These are phyloP conservation scores for Ascomycota sp. DNA, from an alignment of 2,329 filamentous ascomycete genomes.

Conservation along the genomic window DNA sequence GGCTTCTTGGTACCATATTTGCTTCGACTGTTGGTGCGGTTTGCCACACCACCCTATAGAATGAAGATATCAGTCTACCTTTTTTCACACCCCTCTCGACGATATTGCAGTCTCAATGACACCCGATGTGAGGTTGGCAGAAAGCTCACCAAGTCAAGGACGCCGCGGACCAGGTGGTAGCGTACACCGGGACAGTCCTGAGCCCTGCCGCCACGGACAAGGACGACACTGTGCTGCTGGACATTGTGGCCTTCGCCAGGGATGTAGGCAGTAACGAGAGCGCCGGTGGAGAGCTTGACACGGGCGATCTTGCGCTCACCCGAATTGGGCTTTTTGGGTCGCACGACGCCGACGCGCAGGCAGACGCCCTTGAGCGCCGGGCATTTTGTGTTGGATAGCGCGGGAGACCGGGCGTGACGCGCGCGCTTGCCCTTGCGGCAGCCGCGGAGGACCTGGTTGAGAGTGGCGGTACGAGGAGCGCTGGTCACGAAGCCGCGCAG, in stretches of 20 bases:
- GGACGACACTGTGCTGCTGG: slow-evolving; percentile 92
- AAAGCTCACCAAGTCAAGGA: slow-evolving; percentile 68
- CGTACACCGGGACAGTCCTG: slow-evolving; percentile 98
- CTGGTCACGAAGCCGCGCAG: slow-evolving; percentile 35
- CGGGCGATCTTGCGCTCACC: slow-evolving; percentile 91
- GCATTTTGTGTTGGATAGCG: slow-evolving; percentile 45
- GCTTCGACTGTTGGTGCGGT: slow-evolving; percentile 63
- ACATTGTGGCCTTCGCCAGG: slow-evolving; percentile 97
- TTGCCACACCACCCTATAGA: slow-evolving; percentile 67
- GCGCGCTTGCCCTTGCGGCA: slow-evolving; percentile 62
- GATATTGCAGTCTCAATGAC: too few relatives aligned
- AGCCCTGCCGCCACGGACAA: slow-evolving; percentile 78
- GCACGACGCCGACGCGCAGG: slow-evolving; percentile 77
- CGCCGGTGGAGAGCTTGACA: slow-evolving; percentile 71
- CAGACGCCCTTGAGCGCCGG: slow-evolving; percentile 91
- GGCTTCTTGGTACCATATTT: slow-evolving; percentile 99
- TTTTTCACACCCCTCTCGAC: too few relatives aligned
- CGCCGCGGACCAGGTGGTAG: slow-evolving; percentile 81
- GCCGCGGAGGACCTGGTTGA: slow-evolving; percentile 56
- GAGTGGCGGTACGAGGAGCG: slow-evolving; percentile 35
- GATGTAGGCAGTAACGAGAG: slow-evolving; percentile 81
- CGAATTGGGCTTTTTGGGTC: slow-evolving; percentile 98
- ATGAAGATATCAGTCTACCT: too few relatives aligned
- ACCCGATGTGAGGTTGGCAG: not conserved
- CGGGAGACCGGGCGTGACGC: slow-evolving; percentile 74